Percentiles rank a stretch among this genome's conserved stretches.
Evolutionary conservation across 345 rosid species (phyloP).

Genomic region (Populus simonii): DNA sequence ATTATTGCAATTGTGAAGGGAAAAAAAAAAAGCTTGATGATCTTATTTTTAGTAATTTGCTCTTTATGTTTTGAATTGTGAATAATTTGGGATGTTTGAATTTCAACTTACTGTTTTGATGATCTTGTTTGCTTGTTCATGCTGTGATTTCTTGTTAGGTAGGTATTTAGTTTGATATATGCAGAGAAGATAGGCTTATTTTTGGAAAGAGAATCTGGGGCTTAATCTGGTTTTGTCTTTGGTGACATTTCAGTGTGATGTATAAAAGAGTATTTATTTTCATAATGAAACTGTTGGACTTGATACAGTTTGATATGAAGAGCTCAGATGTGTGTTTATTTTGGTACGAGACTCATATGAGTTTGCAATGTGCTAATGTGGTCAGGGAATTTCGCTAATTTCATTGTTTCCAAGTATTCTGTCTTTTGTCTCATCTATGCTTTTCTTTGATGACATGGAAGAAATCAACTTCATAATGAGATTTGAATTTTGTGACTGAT

Average conservation of each 20-base stretch:
- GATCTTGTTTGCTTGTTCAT: background rate
- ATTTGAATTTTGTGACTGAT: background rate
- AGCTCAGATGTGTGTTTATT: background rate
- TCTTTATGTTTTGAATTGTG: too few relatives aligned
- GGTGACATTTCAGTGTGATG: background rate
- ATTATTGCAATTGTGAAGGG: background rate
- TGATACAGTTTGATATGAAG: background rate
- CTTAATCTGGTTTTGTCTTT: background rate
- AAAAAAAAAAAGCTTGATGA: background rate
- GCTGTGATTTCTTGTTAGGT: background rate
- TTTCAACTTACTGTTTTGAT: background rate
- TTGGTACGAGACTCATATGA: background rate
- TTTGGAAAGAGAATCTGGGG: background rate
- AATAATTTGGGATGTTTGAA: too few relatives aligned
- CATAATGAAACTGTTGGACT: background rate
- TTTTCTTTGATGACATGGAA: background rate
- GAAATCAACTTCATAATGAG: background rate
- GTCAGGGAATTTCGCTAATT: background rate
- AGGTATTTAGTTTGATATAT: background rate
- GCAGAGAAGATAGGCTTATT: background rate
- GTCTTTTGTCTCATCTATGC: background rate
- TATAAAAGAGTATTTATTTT: background rate
- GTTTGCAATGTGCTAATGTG: background rate
- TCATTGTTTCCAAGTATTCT: background rate
- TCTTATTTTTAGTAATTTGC: too few relatives aligned